Percentiles rank a stretch among this genome's conserved stretches.
phyloP scores from a whole-genome alignment of 139 green algal species.

The Choricystis sp. region DNA sequence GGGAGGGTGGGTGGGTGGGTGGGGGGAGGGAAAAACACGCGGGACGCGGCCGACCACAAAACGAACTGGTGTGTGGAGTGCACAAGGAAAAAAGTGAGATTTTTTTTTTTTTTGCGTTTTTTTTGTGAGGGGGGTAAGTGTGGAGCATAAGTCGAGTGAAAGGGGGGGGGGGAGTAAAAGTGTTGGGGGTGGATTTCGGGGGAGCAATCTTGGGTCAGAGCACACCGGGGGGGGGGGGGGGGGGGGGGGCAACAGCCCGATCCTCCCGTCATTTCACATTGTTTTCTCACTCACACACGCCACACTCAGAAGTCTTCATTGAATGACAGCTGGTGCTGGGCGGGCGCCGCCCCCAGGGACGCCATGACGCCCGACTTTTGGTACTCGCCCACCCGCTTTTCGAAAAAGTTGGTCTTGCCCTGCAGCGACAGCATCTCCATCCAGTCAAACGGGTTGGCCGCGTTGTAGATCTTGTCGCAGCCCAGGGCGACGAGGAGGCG shows the following conservation, averaged over 20 bases:
- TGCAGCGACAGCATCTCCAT: slow-evolving; percentile 90
- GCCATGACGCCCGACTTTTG: slow-evolving; percentile 79
- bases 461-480: slow-evolving; percentile 61
- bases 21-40: too few relatives aligned
- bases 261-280: too few relatives aligned
- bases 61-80: too few relatives aligned
- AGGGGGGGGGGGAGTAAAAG: too few relatives aligned
- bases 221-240: too few relatives aligned
- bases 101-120: neutral
- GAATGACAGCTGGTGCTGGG: slow-evolving; percentile 46
- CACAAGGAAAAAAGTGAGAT: too few relatives aligned
- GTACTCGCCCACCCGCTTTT: slow-evolving; percentile 87
- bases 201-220: too few relatives aligned
- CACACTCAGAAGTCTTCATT: slow-evolving; percentile 64
- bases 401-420: slow-evolving; percentile 95
- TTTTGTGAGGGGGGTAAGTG: neutral
- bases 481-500: slow-evolving; percentile 78
- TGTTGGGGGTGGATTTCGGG: too few relatives aligned
- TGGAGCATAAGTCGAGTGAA: neutral
- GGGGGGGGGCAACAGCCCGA: too few relatives aligned
- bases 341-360: slow-evolving; percentile 16
- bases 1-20: too few relatives aligned
- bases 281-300: neutral
- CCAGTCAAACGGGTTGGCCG: slow-evolving; percentile 85
- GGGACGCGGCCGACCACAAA: too few relatives aligned